Conservation (phyloP, 1,284 basidiomycete genomes). For the Sphaerobolus stellatus region DNA sequence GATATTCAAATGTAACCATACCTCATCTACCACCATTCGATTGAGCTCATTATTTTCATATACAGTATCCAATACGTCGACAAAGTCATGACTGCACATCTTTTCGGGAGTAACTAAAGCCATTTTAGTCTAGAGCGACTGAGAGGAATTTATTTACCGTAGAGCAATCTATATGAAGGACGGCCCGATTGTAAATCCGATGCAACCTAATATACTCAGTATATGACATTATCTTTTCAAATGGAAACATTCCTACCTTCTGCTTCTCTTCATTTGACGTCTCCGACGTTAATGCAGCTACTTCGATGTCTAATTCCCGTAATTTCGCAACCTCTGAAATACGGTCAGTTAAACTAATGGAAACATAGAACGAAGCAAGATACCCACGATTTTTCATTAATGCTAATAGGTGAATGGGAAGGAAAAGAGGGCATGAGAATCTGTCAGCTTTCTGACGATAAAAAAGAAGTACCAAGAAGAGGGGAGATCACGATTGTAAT, state of each 20-base stretch:
- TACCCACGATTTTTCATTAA: constrained; percentile 79
- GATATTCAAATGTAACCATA: constrained; percentile 26
- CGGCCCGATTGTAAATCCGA: constrained; percentile 61
- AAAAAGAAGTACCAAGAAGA: constrained; percentile 57
- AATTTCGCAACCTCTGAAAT: constrained; percentile 67
- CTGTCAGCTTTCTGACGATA: too few species aligned
- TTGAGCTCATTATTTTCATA: constrained; percentile 59
- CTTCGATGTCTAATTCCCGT: constrained; percentile 52
- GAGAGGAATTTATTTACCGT: constrained; percentile 50
- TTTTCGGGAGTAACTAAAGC: constrained; percentile 71
- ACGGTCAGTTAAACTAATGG: constrained; percentile 4
- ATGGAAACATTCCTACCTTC: constrained; percentile 39
- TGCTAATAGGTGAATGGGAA: constrained; percentile 43
- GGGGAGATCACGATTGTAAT: constrained; percentile 81
- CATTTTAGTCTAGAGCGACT: not conserved
- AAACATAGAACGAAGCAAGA: not conserved
- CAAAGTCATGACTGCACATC: constrained; percentile 56
- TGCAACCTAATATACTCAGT: constrained; percentile 49
- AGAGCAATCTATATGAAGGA: constrained; percentile 66
- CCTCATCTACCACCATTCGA: constrained; percentile 80
- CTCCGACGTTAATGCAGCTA: constrained; percentile 69
- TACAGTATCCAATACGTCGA: constrained; percentile 48
- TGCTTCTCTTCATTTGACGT: constrained; percentile 52
- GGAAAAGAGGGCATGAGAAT: not conserved
- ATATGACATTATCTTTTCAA: not conserved